These are phyloP conservation scores for Acacia pycnantha DNA, from an alignment of 331 rosid genomes.

Conservation along the genomic window DNA sequence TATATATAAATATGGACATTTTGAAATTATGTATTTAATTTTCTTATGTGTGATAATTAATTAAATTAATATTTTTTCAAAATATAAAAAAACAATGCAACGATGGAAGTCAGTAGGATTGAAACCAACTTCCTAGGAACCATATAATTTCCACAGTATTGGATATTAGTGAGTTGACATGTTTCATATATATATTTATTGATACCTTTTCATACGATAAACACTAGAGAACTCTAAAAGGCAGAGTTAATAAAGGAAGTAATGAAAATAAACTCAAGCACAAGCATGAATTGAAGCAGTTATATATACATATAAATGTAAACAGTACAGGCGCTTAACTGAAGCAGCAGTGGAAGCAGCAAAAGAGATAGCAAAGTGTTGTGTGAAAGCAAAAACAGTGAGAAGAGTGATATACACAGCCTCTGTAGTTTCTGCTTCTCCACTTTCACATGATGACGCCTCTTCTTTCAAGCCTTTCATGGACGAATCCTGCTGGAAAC, in stretches of 20 bases:
- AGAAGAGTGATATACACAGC: slow-evolving; percentile 56
- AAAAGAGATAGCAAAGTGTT: slow-evolving; percentile 36
- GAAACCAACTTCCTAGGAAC: too few relatives aligned
- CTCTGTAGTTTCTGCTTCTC: slow-evolving; percentile 47
- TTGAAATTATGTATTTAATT: too few relatives aligned
- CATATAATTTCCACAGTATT: neutral
- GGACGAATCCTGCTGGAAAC: slow-evolving; percentile 74
- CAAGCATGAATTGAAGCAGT: neutral
- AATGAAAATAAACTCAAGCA: neutral
- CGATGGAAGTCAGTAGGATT: too few relatives aligned
- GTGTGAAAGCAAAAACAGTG: slow-evolving; percentile 47
- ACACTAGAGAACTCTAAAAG: too few relatives aligned
- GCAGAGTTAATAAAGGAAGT: neutral
- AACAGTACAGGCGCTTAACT: slow-evolving; percentile 33
- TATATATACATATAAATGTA: neutral
- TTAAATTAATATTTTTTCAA: too few relatives aligned
- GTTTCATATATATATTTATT: too few relatives aligned
- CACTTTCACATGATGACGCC: slow-evolving; percentile 42
- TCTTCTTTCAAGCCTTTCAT: slow-evolving; percentile 33
- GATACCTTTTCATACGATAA: too few relatives aligned
- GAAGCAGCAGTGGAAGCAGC: slow-evolving; percentile 52
- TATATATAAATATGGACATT: too few relatives aligned
- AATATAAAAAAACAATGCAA: too few relatives aligned
- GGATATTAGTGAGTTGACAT: too few relatives aligned
- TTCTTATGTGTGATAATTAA: too few relatives aligned